phyloP scores from a whole-genome alignment of 2,329 filamentous ascomycete genomes.

The Magnaporthales sp. region DNA sequence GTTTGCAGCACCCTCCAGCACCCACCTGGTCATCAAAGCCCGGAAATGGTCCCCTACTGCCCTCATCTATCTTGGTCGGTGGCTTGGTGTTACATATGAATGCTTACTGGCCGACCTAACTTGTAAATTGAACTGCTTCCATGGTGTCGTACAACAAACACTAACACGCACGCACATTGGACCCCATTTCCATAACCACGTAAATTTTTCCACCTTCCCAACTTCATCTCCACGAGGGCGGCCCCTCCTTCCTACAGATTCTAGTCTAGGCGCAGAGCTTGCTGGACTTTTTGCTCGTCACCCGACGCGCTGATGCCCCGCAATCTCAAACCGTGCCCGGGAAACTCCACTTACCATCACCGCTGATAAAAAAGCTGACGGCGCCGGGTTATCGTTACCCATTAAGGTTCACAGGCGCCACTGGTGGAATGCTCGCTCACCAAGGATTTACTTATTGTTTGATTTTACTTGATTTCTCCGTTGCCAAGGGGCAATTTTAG shows the following conservation, averaged over 20 bases:
- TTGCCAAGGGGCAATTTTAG: not conserved
- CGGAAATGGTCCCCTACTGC: not conserved
- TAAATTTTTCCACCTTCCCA: not conserved
- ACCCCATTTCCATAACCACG: not conserved
- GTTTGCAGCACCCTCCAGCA: not conserved
- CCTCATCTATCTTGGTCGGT: not conserved
- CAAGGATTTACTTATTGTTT: not conserved
- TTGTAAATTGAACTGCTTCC: too few relatives aligned
- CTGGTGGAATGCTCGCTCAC: not conserved
- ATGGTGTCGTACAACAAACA: not conserved
- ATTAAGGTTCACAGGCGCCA: not conserved
- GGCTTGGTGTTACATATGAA: too few relatives aligned
- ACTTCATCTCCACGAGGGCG: not conserved
- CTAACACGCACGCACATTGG: not conserved
- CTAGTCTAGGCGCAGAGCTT: not conserved
- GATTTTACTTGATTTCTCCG: not conserved
- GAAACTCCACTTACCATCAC: not conserved
- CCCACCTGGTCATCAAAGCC: not conserved
- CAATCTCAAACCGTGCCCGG: not conserved
- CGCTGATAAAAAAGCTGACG: not conserved
- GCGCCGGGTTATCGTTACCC: not conserved
- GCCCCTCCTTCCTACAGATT: not conserved
- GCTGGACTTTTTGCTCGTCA: not conserved
- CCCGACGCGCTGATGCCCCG: not conserved
- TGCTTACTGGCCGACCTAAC: too few relatives aligned